Evolutionary conservation across 192 early-diverging fungal genomes (phyloP).

Genomic region (Coemansia sp.): DNA sequence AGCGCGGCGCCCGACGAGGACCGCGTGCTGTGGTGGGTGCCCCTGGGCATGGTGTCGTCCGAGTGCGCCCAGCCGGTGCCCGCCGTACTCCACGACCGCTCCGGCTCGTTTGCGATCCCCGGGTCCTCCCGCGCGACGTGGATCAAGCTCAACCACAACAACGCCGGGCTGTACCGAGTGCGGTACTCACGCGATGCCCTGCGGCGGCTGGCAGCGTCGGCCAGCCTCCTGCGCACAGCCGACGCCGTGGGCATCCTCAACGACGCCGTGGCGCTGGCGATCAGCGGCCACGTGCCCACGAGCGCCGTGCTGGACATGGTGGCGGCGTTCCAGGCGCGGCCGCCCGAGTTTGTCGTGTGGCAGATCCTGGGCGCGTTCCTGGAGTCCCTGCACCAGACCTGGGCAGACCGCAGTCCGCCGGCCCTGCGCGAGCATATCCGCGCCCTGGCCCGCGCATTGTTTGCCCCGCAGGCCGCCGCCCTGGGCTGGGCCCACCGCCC

Average conservation of each 20-base stretch:
- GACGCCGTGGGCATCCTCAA: constrained; percentile 85
- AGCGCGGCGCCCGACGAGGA: constrained; percentile 63
- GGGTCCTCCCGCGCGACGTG: constrained; percentile 44
- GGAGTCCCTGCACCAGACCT: constrained; percentile 54
- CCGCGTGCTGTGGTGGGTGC: constrained; percentile 66
- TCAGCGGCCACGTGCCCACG: constrained; percentile 79
- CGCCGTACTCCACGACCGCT: constrained; percentile 47
- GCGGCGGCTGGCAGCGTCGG: constrained; percentile 54
- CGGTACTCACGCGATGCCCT: constrained; percentile 65
- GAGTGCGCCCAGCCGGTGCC: background rate
- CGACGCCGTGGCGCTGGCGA: constrained; percentile 79
- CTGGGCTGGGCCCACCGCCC: constrained; percentile 65
- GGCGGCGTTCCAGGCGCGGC: constrained; percentile 49
- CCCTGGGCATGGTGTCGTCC: constrained; percentile 50
- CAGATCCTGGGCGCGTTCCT: constrained; percentile 52
- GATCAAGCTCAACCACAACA: constrained; percentile 86
- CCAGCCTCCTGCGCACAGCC: constrained; percentile 56
- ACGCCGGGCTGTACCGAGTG: constrained; percentile 87
- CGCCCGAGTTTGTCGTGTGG: constrained; percentile 57
- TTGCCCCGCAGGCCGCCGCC: constrained; percentile 60
- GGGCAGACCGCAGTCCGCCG: constrained; percentile 52
- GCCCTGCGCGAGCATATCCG: constrained; percentile 52
- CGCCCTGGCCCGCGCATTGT: constrained; percentile 54
- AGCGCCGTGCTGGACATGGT: constrained; percentile 74
- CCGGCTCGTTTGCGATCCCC: constrained; percentile 30